These are phyloP conservation scores for Collybia sordida DNA, from an alignment of 768 basidiomycete species.

Conservation along the genomic window DNA sequence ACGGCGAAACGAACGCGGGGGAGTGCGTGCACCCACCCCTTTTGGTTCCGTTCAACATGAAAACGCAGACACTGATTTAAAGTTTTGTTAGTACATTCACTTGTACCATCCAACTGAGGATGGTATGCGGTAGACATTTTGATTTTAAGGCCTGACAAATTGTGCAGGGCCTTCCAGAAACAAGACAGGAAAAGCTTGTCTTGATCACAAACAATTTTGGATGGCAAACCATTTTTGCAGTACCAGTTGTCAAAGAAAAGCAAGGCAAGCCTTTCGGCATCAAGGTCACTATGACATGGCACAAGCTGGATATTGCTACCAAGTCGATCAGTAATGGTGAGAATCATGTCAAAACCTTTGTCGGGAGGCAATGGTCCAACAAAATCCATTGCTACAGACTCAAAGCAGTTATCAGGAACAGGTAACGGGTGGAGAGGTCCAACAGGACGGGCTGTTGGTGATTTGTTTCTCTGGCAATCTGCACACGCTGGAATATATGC, in stretches of 20 bases:
- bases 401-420: slow-evolving; percentile 17
- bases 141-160: no score
- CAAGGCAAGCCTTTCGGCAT: slow-evolving; percentile 16
- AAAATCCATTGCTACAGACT: background rate
- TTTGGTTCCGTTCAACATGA: slow-evolving; percentile 26
- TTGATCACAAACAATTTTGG: slow-evolving; percentile 4
- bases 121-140: slow-evolving; percentile 33
- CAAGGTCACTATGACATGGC: slow-evolving; percentile 2
- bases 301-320: slow-evolving; percentile 21
- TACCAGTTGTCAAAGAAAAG: slow-evolving; percentile 19
- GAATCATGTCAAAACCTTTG: background rate
- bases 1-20: slow-evolving; percentile 24
- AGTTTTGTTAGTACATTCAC: slow-evolving; percentile 17
- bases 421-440: slow-evolving; percentile 24
- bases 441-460: background rate
- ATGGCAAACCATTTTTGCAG: slow-evolving; percentile 30
- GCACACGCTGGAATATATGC: slow-evolving; percentile 1
- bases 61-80: background rate
- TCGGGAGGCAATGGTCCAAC: background rate
- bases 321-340: slow-evolving; percentile 8
- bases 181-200: slow-evolving; percentile 26
- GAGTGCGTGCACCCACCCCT: slow-evolving; percentile 24
- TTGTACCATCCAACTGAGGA: slow-evolving; percentile 32
- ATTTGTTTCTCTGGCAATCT: slow-evolving; percentile 27
- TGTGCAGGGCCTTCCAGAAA: slow-evolving; percentile 26